A percentile compares a stretch with the other conserved stretches of the same genome.
Evolutionary conservation across 805 yeast species (phyloP).

Genomic region (Hanseniaspora meyeri): DNA sequence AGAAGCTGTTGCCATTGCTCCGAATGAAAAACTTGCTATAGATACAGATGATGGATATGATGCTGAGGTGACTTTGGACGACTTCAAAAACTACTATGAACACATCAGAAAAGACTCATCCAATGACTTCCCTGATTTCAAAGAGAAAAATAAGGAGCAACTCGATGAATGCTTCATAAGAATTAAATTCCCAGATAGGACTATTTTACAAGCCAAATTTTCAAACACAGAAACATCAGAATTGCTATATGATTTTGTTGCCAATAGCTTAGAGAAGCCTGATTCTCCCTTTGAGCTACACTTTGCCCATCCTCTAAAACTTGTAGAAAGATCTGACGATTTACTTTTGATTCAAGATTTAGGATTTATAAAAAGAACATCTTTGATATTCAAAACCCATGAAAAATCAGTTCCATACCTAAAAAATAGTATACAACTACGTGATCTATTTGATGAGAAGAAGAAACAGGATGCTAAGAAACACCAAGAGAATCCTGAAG

Average conservation of each 20-base stretch:
- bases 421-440: constrained; percentile 19
- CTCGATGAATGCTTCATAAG: constrained; percentile 34
- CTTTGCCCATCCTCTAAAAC: constrained; percentile 38
- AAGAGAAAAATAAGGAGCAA: constrained; percentile 16
- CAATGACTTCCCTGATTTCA: constrained; percentile 11
- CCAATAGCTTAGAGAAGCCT: constrained; percentile 24
- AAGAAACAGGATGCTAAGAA: neutral
- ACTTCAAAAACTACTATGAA: constrained; percentile 43
- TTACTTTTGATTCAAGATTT: constrained; percentile 29
- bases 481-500: neutral
- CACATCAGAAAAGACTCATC: constrained; percentile 24
- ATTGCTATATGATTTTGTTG: constrained; percentile 24
- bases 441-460: neutral
- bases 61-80: constrained; percentile 39
- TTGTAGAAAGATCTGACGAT: constrained; percentile 24
- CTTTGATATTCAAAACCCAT: constrained; percentile 30
- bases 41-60: constrained; percentile 27
- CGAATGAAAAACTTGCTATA: neutral
- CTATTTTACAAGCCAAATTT: constrained; percentile 40
- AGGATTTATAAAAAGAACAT: constrained; percentile 36
- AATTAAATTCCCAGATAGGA: constrained; percentile 47
- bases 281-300: constrained; percentile 29
- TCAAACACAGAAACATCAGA: constrained; percentile 32
- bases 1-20: neutral
- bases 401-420: constrained; percentile 22